Evolutionary conservation across 2,329 filamentous ascomycete genomes (phyloP), one percentile per base, ranked within the genome.

Genomic region (Nigrospora oryzae): DNA sequence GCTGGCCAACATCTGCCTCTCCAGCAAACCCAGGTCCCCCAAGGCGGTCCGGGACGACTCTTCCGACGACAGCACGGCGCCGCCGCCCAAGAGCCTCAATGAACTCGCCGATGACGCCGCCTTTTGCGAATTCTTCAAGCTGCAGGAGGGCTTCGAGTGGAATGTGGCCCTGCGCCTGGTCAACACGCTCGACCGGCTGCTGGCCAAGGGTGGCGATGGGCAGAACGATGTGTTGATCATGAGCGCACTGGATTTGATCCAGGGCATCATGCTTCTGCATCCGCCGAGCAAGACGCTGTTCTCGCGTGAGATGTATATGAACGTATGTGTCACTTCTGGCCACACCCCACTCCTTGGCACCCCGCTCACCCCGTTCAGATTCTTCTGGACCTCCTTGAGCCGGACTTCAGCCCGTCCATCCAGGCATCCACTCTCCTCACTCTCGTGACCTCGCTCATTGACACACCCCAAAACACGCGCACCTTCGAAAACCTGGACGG

Each of bases 91-190:
- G 66, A 73, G 74, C 13, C 74, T 95, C 41, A 69, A 70, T 17
- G 83, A 89, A 46, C 69, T 96, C 50, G 76, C 79, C 42, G 79
- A 83, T 51, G 93, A 97, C 64, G 88, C 86, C 16, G 91, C 90
- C 16, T 97, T 96, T 62, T 75, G 88, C 53, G 89, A 96, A 65
- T 97, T 97, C 71, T 96, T 95, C 72, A 89, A 95, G 63, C 65
- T 97, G 53, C 93, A 98, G 64, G 90, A 97, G 60, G 88, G 90
- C 3, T 98, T 98, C 61, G 89, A 97, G 69, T 97, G 89, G 86
- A 98, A 98, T 68, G 88, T 97, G 45, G 84, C 89, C 13, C 82
- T 89, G 67, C 83, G 89, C 49, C 75, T 97, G 49, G 83, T 95
- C 49, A 81, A 83, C 43, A 94, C 88, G 46, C 79, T 97, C 37